Evolutionary conservation across 208 protist species (phyloP), one percentile per base, ranked within the genome.

Genomic region (Acanthamoeba royreba): DNA sequence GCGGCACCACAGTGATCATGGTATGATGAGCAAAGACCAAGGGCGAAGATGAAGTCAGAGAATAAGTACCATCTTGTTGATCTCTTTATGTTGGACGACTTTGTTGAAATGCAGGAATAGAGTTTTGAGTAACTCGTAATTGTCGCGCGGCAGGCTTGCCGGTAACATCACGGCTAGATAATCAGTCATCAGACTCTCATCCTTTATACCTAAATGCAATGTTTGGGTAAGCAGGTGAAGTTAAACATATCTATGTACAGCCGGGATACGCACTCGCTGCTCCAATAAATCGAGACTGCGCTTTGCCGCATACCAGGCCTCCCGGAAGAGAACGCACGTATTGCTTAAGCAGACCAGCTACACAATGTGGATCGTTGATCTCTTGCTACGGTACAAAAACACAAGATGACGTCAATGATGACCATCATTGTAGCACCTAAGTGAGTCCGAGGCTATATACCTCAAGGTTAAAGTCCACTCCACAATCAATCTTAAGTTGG

Each of bases 281-380:
- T 22, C 49, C 85, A 15, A 45, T 7, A 22, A 91, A 69, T 63
- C 85, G 85, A 15, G 9, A 25, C 46, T 91, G 85, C 17, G 85
- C 85, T 25, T 91, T 91, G 85, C 85, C 85, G 35, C 53, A 91
- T 4, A 93, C 55, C 40, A 93, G 31, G 11, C 61, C 25, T 22
- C 38, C 45, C 31, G 53, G 61, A 2, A 93, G 88, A 40, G 31
- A 43, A 25, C 88, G 88, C 35, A 93, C 40, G 45, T 93, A 93
- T 19, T 66, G 63, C 40, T 93, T 93, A 15, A 93, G 88, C 7
- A 93, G 53, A 15, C 88, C 88, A 15, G 88, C 88, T n/a, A 93
- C 88, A 35, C 88, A 93, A 40, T 93, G 58, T 8, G 88, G 88
- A 28, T 93, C 88, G 22, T 91, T 63, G 8, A 91, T 38, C 13